Evolutionary conservation across 164 flowering plant genomes (phyloP), one percentile per base, ranked within the genome.

Genomic region (Nelumbo lutea): DNA sequence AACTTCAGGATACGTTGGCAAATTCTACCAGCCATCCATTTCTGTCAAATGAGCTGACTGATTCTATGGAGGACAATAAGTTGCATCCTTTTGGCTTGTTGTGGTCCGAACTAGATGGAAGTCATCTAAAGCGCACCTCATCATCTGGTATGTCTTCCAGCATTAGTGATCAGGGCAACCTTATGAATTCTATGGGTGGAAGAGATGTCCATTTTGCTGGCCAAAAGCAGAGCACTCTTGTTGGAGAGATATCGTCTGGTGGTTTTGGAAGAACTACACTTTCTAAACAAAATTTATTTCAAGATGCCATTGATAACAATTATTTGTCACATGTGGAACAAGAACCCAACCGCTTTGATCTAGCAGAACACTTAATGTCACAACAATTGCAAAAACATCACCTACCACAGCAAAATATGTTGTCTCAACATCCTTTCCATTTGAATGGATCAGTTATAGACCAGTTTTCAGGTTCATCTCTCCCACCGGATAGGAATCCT

Each of bases 101-200:
- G 53, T 82, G 88, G 93, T 89, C 98, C 74, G 98, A 93, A 80
- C 85, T 89, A 63, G 89, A 86, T 74, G 82, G 82, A 38, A 61
- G 76, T 62, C 71, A 78, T 70, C 13, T 76, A 39, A 80, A 77
- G 70, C 84, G 64, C 63, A 56, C 74, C 66, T 82, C 81, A 70
- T 69, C 83, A 14, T 78, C 86, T 59, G 79, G 73, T 63, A 65
- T 67, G 68, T 68, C 83, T 50, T 75, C 86, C 14, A 71, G 72
- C 50, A 67, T 68, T 50, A 76, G 71, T 45, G 72, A 61, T 44
- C 66, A 65, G 50, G 74, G 68, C n/a, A 77, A 73, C 48, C 59
- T 62, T 71, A 52, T 64, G 51, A 75, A 74, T 64, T 72, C 72
- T 58, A 40, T 66, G 1, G 57, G 64, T 51, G 84, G 79, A 67